phyloP scores from a whole-genome alignment of 2,329 filamentous ascomycete genomes.

The Amauroascus verrucosus region DNA sequence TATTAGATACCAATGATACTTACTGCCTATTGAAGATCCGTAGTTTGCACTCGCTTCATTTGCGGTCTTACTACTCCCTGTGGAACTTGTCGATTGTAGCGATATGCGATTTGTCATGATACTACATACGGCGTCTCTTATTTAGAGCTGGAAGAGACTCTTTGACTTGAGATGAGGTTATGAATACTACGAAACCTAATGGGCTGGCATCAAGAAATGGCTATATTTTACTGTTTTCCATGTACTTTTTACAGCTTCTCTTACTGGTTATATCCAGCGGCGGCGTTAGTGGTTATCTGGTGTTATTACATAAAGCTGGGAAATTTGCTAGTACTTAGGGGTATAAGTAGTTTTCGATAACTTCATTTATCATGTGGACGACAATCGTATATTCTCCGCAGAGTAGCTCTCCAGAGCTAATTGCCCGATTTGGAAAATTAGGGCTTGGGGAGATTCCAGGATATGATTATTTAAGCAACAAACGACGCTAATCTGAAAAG shows the following conservation, averaged over 20 bases:
- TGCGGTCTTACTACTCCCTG: neutral
- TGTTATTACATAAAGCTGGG: neutral
- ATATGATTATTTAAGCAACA: neutral
- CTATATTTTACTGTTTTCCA: neutral
- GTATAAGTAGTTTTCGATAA: too few relatives aligned
- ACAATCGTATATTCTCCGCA: too few relatives aligned
- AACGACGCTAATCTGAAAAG: neutral
- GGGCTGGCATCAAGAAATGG: neutral
- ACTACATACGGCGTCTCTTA: too few relatives aligned
- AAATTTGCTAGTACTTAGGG: too few relatives aligned
- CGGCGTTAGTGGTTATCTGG: neutral
- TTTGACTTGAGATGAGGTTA: neutral
- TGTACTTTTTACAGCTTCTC: neutral
- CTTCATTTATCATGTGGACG: too few relatives aligned
- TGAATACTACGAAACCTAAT: neutral
- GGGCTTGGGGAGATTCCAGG: too few relatives aligned
- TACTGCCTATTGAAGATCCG: too few relatives aligned
- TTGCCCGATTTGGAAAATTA: conserved; percentile 3
- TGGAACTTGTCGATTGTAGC: neutral
- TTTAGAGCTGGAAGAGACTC: too few relatives aligned
- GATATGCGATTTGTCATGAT: neutral
- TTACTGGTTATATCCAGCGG: neutral
- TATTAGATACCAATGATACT: too few relatives aligned
- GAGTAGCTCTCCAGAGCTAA: too few relatives aligned
- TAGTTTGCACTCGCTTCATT: neutral